A percentile compares a stretch with the other conserved stretches of the same genome.
These are phyloP conservation scores for Mycena albidolilacea DNA, from an alignment of 768 basidiomycete genomes.

Conservation along the genomic window DNA sequence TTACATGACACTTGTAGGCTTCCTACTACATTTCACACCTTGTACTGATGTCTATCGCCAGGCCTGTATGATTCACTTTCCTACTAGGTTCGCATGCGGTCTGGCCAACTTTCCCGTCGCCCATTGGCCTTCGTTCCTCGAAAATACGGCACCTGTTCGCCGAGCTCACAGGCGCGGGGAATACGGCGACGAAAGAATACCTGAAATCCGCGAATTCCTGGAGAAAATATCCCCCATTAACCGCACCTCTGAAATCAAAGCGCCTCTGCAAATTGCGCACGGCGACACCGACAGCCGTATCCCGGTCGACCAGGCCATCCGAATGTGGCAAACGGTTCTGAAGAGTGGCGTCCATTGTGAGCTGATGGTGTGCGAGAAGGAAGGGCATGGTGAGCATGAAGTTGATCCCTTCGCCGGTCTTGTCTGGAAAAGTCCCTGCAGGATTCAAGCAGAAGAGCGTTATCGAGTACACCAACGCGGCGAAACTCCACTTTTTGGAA, in stretches of 20 bases:
- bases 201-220: slow-evolving; percentile 54
- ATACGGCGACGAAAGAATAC: slow-evolving; percentile 58
- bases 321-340: slow-evolving; percentile 53
- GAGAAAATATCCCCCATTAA: slow-evolving; percentile 58
- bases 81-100: slow-evolving; percentile 56
- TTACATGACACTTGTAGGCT: slow-evolving; percentile 56
- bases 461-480: slow-evolving; percentile 58
- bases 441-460: slow-evolving; percentile 62
- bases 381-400: slow-evolving; percentile 56
- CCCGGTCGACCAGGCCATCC: slow-evolving; percentile 55
- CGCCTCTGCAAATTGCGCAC: slow-evolving; percentile 57
- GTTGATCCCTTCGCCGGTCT: neutral
- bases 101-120: slow-evolving; percentile 58
- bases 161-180: slow-evolving; percentile 54
- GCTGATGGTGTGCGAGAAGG: slow-evolving; percentile 57
- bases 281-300: slow-evolving; percentile 59
- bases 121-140: slow-evolving; percentile 58
- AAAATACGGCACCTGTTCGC: slow-evolving; percentile 56
- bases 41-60: slow-evolving; percentile 26
- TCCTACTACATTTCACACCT: slow-evolving; percentile 15
- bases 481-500: slow-evolving; percentile 56
- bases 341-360: slow-evolving; percentile 50
- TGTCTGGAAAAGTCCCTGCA: slow-evolving; percentile 28
- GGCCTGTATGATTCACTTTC: slow-evolving; percentile 59
- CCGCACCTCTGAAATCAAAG: slow-evolving; percentile 52